phyloP scores from a whole-genome alignment of 441 rosid genomes.

The Euphorbia corollata region DNA sequence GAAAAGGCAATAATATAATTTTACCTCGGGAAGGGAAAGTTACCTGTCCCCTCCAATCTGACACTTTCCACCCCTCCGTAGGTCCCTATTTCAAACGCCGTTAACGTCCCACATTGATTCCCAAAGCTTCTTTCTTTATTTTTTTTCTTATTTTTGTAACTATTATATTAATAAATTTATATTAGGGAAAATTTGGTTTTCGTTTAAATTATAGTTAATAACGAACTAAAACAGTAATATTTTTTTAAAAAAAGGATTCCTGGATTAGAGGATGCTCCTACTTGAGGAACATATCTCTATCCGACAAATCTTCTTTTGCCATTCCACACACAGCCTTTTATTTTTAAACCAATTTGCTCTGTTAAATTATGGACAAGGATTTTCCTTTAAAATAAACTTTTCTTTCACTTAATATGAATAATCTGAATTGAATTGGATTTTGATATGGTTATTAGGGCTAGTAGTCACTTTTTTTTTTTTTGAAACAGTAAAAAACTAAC shows the following conservation, averaged over 20 bases:
- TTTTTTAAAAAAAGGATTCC: conserved; percentile 18
- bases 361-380: not conserved
- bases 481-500: no score
- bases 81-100: conserved; percentile 24
- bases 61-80: not conserved
- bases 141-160: not conserved
- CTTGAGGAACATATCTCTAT: conserved; percentile 19
- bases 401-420: no score
- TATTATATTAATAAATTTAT: no score
- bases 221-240: not conserved
- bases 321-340: not conserved
- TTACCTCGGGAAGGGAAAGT: conserved; percentile 16
- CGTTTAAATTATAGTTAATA: no score
- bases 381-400: not conserved
- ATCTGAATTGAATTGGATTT: no score
- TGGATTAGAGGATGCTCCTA: conserved; percentile 17
- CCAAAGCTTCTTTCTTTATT: not conserved
- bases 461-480: no score
- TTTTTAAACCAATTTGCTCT: no score
- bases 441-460: no score
- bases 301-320: not conserved
- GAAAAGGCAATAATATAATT: not conserved
- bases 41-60: conserved; percentile 14
- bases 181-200: no score
- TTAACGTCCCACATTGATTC: conserved; percentile 18